Conservation (phyloP, 108 stramenopile genomes). For the Skeletonema tropicum region DNA sequence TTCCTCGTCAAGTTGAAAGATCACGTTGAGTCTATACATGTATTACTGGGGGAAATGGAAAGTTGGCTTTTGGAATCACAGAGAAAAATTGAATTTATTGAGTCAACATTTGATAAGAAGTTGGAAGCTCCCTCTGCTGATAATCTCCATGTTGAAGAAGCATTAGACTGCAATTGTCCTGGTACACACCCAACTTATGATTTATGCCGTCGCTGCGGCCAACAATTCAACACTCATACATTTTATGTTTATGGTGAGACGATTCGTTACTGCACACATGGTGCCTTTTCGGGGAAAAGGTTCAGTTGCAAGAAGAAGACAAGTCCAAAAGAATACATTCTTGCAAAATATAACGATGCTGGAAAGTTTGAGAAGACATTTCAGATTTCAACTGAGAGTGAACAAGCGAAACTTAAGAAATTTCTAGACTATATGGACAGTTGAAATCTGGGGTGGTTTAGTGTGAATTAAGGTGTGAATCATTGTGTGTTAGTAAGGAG, state of each 20-base stretch:
- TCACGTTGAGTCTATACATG: slow-evolving; percentile 42
- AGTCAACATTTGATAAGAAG: slow-evolving; percentile 3
- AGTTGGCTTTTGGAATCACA: slow-evolving; percentile 40
- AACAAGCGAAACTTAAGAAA: slow-evolving; percentile 4
- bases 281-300: not conserved
- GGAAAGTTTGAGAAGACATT: slow-evolving; percentile 3
- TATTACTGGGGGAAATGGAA: slow-evolving; percentile 47
- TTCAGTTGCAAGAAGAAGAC: too few relatives aligned
- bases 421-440: not conserved
- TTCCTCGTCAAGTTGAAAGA: slow-evolving; percentile 41
- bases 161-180: not conserved
- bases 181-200: too few relatives aligned
- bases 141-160: not conserved
- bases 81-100: slow-evolving; percentile 8
- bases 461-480: too few relatives aligned
- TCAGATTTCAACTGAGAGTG: not conserved
- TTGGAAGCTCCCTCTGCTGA: not conserved
- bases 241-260: too few relatives aligned
- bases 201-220: not conserved
- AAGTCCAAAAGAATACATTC: not conserved
- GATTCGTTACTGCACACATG: not conserved
- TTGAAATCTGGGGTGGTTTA: not conserved
- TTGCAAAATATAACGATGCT: not conserved
- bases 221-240: too few relatives aligned
- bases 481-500: too few relatives aligned